Base-by-base conservation (phyloP, 2,329 filamentous ascomycete species). In the Atkinsonella hypoxylon region DNA sequence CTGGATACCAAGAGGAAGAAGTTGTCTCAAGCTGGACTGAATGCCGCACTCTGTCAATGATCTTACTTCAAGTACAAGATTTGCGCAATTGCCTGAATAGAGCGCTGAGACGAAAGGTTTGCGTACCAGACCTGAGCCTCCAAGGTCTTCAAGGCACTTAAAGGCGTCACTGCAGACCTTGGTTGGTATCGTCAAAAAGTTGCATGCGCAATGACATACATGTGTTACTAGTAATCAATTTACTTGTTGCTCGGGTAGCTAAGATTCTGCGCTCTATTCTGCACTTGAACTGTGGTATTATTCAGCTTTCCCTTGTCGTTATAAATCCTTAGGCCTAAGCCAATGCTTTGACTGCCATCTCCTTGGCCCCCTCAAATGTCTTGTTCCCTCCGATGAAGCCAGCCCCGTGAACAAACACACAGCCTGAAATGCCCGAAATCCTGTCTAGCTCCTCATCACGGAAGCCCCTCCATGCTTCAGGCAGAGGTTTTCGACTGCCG, bases 381-480 rank as follows among this genome's bases (percentile, higher is more conserved):
- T 87, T 85, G 70, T 96, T 94, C 2, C 93, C 93, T 17, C 93
- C 93, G 63, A 97, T 97, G 70, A 98, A 98, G 30, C 93, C 93
- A 49, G 85, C 84, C 3, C 90, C 90, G 65, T 98, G 93, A 31
- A 96, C 86, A 65, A 98, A 98, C 30, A 98, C 83, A 55, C 87
- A 83, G 7, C 90, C 88, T 5, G 74, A 72, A 30, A 89, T 74
- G 36, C 83, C 82, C 22, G 78, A 71, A 15, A 89, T 75, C 58
- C 78, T 77, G 66, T 91, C 88, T 49, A 98, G 74, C 67, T 90
- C 82, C 59, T 85, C 83, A 63, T 97, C 93, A 40, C 93, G 78
- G 57, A 95, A 83, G 8, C 93, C 93, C 61, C 91, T 83, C 93
- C 93, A 98, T 17, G 82, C 78, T 69, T 94, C 88, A 4, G 91